A percentile compares a stretch with the other conserved stretches of the same genome.
Conservation (phyloP, 768 basidiomycete species). For the Hypsizygus marmoreus region DNA sequence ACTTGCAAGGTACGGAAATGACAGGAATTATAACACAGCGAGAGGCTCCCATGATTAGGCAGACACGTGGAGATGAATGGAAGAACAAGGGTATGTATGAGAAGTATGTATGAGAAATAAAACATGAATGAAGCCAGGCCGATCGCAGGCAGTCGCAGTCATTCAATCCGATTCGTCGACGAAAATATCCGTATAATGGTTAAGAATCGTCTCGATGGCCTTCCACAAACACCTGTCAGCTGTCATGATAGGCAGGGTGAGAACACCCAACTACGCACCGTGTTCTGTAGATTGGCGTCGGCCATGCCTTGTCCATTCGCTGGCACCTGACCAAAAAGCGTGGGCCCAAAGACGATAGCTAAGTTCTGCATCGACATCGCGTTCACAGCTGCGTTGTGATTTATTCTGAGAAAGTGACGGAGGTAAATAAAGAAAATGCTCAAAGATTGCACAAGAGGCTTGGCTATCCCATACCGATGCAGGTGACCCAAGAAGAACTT, state of each 20-base stretch:
- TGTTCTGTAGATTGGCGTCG: constrained; percentile 73
- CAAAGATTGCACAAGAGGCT: neutral
- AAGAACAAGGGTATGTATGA: neutral
- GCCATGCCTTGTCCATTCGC: constrained; percentile 62
- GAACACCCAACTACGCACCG: constrained; percentile 40
- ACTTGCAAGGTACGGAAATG: neutral
- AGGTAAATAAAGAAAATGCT: neutral
- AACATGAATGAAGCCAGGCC: constrained; percentile 1
- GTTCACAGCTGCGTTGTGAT: constrained; percentile 73
- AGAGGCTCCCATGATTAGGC: too few relatives aligned
- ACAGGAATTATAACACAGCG: too few relatives aligned
- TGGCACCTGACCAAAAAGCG: constrained; percentile 79
- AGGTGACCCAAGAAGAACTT: constrained; percentile 96
- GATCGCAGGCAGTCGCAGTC: constrained; percentile 1
- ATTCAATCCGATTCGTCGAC: constrained; percentile 76
- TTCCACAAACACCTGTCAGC: constrained; percentile 27
- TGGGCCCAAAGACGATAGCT: constrained; percentile 98
- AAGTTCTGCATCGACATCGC: constrained; percentile 94
- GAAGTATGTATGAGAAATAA: constrained; percentile 7
- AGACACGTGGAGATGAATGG: constrained; percentile 1
- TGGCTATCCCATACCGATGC: constrained; percentile 59
- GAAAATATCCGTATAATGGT: constrained; percentile 95
- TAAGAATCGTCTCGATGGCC: constrained; percentile 95
- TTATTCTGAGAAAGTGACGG: constrained; percentile 55
- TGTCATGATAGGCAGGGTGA: constrained; percentile 1